A percentile compares a stretch with the other conserved stretches of the same genome.
Evolutionary conservation across 2,329 filamentous ascomycete species (phyloP).

Genomic region (Microcyclospora tardicrescens): DNA sequence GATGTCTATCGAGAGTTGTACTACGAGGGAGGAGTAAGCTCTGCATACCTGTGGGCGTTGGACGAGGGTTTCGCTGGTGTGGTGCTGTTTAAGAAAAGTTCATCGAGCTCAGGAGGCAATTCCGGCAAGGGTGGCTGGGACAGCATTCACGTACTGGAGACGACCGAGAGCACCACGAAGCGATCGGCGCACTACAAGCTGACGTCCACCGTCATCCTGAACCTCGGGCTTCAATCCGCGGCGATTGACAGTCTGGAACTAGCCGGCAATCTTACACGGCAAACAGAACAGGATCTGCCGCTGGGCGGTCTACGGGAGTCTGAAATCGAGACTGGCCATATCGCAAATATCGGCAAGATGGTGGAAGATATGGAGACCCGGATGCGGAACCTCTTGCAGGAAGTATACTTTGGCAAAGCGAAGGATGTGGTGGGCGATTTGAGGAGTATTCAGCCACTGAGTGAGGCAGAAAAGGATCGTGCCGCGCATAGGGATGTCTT

Average conservation of each 20-base stretch:
- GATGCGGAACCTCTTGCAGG: constrained; percentile 95
- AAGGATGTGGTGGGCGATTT: constrained; percentile 96
- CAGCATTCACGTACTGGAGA: constrained; percentile 97
- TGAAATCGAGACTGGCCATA: constrained; percentile 82
- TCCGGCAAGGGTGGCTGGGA: constrained; percentile 57
- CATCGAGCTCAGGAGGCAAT: constrained; percentile 18
- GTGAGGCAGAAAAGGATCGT: constrained; percentile 69
- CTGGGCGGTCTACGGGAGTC: constrained; percentile 36
- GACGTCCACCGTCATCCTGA: constrained; percentile 90
- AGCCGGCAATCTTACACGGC: constrained; percentile 93
- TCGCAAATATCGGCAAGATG: constrained; percentile 83
- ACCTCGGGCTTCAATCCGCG: constrained; percentile 56
- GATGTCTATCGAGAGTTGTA: constrained; percentile 95
- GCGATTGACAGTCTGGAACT: constrained; percentile 77
- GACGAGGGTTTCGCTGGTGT: constrained; percentile 97
- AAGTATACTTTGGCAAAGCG: constrained; percentile 98
- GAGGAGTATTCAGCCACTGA: constrained; percentile 72
- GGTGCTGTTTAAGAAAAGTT: constrained; percentile 87
- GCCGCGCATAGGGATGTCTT: constrained; percentile 86
- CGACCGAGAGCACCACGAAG: constrained; percentile 62
- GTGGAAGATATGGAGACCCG: constrained; percentile 99
- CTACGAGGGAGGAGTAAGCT: constrained; percentile 90
- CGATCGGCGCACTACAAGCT: constrained; percentile 94
- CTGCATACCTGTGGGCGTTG: constrained; percentile 96
- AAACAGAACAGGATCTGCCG: constrained; percentile 82